Conservation (phyloP, 192 early-diverging fungal species). For the Lobosporangium transversale region DNA sequence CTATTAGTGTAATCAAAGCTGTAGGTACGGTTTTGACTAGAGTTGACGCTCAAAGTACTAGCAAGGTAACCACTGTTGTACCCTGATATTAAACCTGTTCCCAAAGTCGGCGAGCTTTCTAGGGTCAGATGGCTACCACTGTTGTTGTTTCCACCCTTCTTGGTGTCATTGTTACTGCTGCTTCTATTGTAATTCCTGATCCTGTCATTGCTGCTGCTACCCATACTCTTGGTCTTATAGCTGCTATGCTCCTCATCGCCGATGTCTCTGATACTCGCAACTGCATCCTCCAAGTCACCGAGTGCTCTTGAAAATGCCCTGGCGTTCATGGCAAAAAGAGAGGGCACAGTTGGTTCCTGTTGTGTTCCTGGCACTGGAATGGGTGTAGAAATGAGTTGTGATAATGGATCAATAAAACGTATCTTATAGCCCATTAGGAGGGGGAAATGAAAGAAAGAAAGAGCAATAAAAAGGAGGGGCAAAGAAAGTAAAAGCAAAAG, state of each 20-base stretch:
- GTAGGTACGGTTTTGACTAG: not conserved
- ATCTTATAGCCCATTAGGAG: not conserved
- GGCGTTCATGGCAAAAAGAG: not conserved
- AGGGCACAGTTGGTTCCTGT: constrained; percentile 26
- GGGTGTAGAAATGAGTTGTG: constrained; percentile 23
- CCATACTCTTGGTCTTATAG: too few species aligned
- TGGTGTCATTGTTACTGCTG: not conserved
- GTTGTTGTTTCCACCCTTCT: not conserved
- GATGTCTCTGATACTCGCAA: too few species aligned
- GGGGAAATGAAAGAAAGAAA: not conserved
- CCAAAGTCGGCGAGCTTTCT: not conserved
- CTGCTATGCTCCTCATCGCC: too few species aligned
- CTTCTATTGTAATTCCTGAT: not conserved
- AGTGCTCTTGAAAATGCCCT: too few species aligned
- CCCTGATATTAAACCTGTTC: not conserved
- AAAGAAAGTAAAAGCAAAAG: constrained; percentile 3
- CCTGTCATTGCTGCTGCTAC: not conserved
- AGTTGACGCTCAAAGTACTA: not conserved
- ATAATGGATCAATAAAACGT: constrained; percentile 7
- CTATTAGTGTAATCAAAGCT: not conserved
- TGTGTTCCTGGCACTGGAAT: constrained; percentile 38
- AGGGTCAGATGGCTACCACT: too few species aligned
- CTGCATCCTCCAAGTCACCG: too few species aligned
- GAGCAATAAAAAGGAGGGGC: not conserved
- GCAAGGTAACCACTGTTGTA: not conserved